Percentiles rank a stretch among this genome's conserved stretches.
Evolutionary conservation across 257 asterid species (phyloP).

Genomic region (Gentiana dahurica): DNA sequence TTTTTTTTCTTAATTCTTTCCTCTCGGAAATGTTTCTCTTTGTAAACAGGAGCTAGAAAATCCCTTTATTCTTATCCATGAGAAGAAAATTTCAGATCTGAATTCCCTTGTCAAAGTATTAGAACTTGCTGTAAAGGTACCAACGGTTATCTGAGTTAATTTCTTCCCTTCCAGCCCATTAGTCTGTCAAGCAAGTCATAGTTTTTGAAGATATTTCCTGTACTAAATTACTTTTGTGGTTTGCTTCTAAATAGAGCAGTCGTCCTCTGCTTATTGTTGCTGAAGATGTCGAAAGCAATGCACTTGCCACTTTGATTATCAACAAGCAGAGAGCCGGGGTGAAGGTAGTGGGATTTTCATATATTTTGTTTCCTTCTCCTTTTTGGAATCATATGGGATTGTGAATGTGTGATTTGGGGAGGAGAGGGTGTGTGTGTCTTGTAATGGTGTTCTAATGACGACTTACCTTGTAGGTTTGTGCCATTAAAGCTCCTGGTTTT

Average conservation of each 20-base stretch:
- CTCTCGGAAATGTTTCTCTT: not conserved
- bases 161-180: slow-evolving; percentile 7
- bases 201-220: not conserved
- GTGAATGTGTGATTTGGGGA: too few relatives aligned
- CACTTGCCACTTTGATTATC: slow-evolving; percentile 62
- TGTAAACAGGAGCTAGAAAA: slow-evolving; percentile 81
- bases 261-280: slow-evolving; percentile 78
- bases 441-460: not conserved
- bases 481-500: slow-evolving; percentile 94
- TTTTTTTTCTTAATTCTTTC: too few relatives aligned
- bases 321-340: slow-evolving; percentile 83
- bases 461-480: slow-evolving; percentile 57
- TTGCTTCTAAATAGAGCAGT: slow-evolving; percentile 34
- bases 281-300: slow-evolving; percentile 78
- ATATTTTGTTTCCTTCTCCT: not conserved
- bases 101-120: slow-evolving; percentile 50
- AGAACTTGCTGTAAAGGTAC: slow-evolving; percentile 78
- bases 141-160: slow-evolving; percentile 1
- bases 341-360: slow-evolving; percentile 30
- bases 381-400: too few relatives aligned
- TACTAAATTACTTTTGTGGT: not conserved
- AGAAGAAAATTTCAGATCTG: slow-evolving; percentile 82
- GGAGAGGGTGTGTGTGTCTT: too few relatives aligned
- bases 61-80: slow-evolving; percentile 79
- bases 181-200: not conserved